Base-by-base conservation (phyloP, 2,329 filamentous ascomycete species). In the Beauveria rudraprayagi region DNA sequence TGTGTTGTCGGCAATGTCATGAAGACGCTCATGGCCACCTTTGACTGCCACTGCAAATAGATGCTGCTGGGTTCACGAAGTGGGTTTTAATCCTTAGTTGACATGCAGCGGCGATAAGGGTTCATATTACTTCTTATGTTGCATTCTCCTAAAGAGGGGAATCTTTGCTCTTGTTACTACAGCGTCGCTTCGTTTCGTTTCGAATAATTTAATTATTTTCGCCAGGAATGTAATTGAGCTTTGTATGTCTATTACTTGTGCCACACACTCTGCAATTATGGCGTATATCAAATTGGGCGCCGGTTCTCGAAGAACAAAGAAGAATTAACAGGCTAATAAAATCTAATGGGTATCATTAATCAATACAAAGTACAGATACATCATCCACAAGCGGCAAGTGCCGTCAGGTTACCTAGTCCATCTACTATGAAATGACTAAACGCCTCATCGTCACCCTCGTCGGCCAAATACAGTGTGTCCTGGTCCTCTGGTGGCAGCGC, bases 361-460 rank as follows among this genome's bases (percentile, higher is more conserved):
- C 10, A 26, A 60, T 52, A 26, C 7, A 26, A 6, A 1, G 19
- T 11, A 55, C 17, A 28, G 6, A 28, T 44, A 19, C 47, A 28
- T 55, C 19, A 65, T 67, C 59, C 68, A 70, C 19, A 70, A 65
- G 14, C 71, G 64, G 22, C 73, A 66, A 48, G 71, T 3, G 52
- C 64, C 22, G 75, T 70, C 54, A 75, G 72, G 62, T 71, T 73
- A n/a, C 75, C 75, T 22, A 69, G 63, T 22, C 62, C 64, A 43
- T 77, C 73, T 9, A 78, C 73, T 62, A 73, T 67, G 63, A 78
- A 78, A 57, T 78, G 75, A 48, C 75, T 78, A 53, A 78, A 78
- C 0, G 75, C 70, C 53, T 77, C 74, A 53, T 75, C 74, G 43
- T 78, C 76, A 24, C 77, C 73, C 5, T 73, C 70, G 52, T 78